phyloP scores from a whole-genome alignment of 2,329 filamentous ascomycete species.

The Clonostachys rosea region DNA sequence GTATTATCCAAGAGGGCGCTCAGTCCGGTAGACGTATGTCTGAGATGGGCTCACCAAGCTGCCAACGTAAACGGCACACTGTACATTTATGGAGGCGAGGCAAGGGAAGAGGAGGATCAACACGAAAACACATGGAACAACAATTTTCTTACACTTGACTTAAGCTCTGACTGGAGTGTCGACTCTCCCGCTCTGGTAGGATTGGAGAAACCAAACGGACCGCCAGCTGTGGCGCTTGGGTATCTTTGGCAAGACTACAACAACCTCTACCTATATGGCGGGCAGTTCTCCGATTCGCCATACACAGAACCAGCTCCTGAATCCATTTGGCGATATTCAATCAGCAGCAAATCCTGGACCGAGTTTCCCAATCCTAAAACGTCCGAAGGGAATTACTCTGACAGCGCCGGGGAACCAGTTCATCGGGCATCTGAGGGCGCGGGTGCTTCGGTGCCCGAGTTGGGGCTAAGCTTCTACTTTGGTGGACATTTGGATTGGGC shows the following conservation, averaged over 20 bases:
- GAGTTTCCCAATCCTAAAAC: constrained; percentile 59
- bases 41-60: constrained; percentile 63
- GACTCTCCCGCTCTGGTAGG: constrained; percentile 58
- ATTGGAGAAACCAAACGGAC: constrained; percentile 60
- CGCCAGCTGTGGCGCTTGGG: constrained; percentile 68
- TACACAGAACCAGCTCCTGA: constrained; percentile 49
- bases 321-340: constrained; percentile 67
- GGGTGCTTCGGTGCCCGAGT: constrained; percentile 62
- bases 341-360: constrained; percentile 54
- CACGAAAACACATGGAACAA: constrained; percentile 67
- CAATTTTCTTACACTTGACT: constrained; percentile 66
- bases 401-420: constrained; percentile 47
- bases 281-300: constrained; percentile 65
- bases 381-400: constrained; percentile 58
- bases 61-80: constrained; percentile 70
- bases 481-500: constrained; percentile 66
- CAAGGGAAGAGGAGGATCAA: constrained; percentile 53
- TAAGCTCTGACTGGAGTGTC: constrained; percentile 69
- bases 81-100: constrained; percentile 71
- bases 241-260: constrained; percentile 71
- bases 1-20: constrained; percentile 23
- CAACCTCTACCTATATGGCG: constrained; percentile 69
- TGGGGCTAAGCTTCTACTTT: constrained; percentile 74
- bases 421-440: constrained; percentile 72
- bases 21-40: constrained; percentile 44